phyloP scores from a whole-genome alignment of 1,284 basidiomycete genomes.

The Clitocybe nebularis region DNA sequence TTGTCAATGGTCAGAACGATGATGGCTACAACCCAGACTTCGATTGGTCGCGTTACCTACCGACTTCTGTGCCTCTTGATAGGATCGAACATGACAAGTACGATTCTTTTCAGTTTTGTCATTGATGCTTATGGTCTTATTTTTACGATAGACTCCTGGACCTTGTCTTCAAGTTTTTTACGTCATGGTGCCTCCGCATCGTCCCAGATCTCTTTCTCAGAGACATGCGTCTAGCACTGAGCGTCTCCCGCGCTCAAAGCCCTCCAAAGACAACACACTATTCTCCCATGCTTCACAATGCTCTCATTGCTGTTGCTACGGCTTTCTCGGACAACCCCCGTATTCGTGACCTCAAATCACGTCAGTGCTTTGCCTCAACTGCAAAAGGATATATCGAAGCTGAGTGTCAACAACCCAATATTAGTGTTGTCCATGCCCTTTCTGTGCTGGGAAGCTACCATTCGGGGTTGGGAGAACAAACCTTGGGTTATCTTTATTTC shows the following conservation, averaged over 20 bases:
- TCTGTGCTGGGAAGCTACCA: slow-evolving; percentile 57
- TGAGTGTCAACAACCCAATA: slow-evolving; percentile 55
- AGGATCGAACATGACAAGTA: slow-evolving; percentile 54
- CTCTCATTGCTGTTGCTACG: slow-evolving; percentile 55
- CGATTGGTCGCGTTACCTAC: slow-evolving; percentile 56
- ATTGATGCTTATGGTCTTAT: slow-evolving; percentile 1
- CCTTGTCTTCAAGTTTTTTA: slow-evolving; percentile 57
- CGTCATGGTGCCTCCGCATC: slow-evolving; percentile 53
- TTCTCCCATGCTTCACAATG: slow-evolving; percentile 70
- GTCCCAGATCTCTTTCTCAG: slow-evolving; percentile 52
- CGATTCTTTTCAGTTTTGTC: slow-evolving; percentile 2
- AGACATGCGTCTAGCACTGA: slow-evolving; percentile 55
- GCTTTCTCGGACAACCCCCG: slow-evolving; percentile 55
- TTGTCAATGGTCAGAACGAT: slow-evolving; percentile 35
- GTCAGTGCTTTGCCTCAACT: slow-evolving; percentile 46
- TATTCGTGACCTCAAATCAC: slow-evolving; percentile 40
- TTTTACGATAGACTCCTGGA: slow-evolving; percentile 40
- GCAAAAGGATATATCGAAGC: slow-evolving; percentile 53
- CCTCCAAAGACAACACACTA: slow-evolving; percentile 55
- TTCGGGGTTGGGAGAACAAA: slow-evolving; percentile 52
- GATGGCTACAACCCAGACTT: slow-evolving; percentile 40
- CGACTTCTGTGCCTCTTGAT: slow-evolving; percentile 41
- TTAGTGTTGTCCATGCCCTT: slow-evolving; percentile 56
- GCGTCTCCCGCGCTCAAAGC: slow-evolving; percentile 38
- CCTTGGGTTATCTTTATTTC: slow-evolving; percentile 55